Percentiles rank a stretch among this genome's conserved stretches.
These are phyloP conservation scores for Populus pruinosa DNA, from an alignment of 345 rosid genomes.

Conservation along the genomic window DNA sequence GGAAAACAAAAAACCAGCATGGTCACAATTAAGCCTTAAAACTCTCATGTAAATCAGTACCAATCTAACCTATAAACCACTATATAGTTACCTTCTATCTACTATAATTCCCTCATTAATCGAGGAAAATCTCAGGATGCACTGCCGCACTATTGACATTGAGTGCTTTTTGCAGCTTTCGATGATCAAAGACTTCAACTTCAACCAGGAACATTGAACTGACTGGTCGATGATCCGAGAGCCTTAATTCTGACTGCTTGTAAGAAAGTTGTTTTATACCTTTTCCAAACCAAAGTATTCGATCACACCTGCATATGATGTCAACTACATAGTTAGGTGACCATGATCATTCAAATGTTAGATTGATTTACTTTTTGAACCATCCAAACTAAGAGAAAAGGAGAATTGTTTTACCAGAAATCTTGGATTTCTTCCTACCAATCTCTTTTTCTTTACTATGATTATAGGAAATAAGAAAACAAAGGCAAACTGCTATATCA, in stretches of 20 bases:
- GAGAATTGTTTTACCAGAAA: background rate
- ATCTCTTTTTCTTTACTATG: background rate
- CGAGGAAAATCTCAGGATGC: constrained; percentile 62
- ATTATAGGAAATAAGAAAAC: background rate
- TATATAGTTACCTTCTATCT: constrained; percentile 27
- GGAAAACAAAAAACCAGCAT: background rate
- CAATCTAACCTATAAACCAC: background rate
- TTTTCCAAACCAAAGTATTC: constrained; percentile 89
- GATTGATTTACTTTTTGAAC: background rate
- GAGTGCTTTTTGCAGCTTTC: constrained; percentile 76
- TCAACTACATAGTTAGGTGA: constrained; percentile 2
- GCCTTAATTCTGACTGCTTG: constrained; percentile 51
- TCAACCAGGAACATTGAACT: constrained; percentile 64
- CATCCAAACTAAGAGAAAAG: background rate
- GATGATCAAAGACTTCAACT: constrained; percentile 79
- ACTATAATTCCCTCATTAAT: constrained; percentile 23
- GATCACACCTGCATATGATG: constrained; percentile 71
- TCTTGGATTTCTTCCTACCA: background rate
- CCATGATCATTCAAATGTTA: background rate
- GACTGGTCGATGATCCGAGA: constrained; percentile 97
- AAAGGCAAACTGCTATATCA: background rate
- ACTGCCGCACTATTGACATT: constrained; percentile 64
- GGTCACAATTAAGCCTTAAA: background rate
- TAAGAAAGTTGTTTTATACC: constrained; percentile 75
- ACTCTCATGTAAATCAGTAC: background rate